Evolutionary conservation across 768 basidiomycete species (phyloP), one percentile per base, ranked within the genome.

Genomic region (Suillus occidentalis): DNA sequence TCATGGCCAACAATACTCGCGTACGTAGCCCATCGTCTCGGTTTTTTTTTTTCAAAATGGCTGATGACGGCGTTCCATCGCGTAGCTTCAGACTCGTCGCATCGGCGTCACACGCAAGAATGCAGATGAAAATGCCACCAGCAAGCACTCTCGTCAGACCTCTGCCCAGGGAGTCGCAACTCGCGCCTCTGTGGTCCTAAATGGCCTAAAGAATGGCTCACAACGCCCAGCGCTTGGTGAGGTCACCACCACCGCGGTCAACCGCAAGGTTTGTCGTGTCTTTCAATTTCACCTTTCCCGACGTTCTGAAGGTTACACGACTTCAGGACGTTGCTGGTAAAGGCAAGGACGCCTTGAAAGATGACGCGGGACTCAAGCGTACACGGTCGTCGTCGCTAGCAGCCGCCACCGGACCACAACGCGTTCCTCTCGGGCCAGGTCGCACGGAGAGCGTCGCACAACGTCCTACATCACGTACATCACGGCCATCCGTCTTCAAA

Each of bases 201-300:
- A 63, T 31, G 75, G 75, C 10, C 72, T 76, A 68, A 94, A 93
- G 82, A 80, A 79, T 40, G 82, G 80, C 50, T 78, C 82, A 25
- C 86, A 88, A 74, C 85, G 94, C 68, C 83, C 89, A 39, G 92
- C 88, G 47, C 83, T 96, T 59, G 86, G 88, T 65, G 94, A 95
- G 78, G 93, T 95, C 67, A 90, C 90, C 53, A 88, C 85, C 60
- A 85, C 85, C 66, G 88, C 89, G 63, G 85, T 92, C 60, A 92
- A 92, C 76, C 86, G 87, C 74, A 92, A 90, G 81, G 91, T 90
- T 72, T 68, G 85, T 73, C 20, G 63, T 63, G 62, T 63, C 59
- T 64, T 58, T 28, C 14, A 42, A 42, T 20, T 42, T 31, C 18
- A 42, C 39, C 16, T 25, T 25, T 40, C 39, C 16, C 25, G 28